These are phyloP conservation scores for Sporothrix pseudoabietina DNA, from an alignment of 2,329 filamentous ascomycete species.

Conservation along the genomic window DNA sequence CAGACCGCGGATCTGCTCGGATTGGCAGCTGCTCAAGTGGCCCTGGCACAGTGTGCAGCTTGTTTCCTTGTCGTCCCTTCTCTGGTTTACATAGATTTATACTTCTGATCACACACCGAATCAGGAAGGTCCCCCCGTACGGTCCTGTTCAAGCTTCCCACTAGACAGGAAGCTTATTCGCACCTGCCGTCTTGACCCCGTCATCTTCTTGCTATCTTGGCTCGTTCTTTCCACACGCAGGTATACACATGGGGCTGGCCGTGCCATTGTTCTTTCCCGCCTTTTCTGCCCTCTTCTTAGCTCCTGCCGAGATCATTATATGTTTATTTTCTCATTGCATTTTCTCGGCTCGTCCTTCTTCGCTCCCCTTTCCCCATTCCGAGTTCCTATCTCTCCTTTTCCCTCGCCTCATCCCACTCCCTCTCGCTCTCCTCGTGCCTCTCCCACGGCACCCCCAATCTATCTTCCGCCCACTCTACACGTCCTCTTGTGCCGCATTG, in stretches of 20 bases:
- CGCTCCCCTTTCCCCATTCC: background rate
- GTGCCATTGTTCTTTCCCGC: constrained; percentile 10
- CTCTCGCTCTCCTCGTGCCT: background rate
- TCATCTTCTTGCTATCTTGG: background rate
- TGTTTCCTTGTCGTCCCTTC: background rate
- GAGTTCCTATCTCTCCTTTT: background rate
- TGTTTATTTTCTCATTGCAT: background rate
- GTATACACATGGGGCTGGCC: background rate
- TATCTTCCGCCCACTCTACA: background rate
- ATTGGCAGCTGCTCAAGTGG: background rate
- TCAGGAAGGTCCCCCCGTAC: constrained; percentile 16
- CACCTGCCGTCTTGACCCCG: background rate
- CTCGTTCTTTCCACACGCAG: background rate
- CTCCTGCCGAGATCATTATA: background rate
- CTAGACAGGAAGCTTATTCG: background rate
- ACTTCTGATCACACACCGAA: background rate
- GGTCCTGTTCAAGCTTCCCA: background rate
- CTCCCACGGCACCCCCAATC: background rate
- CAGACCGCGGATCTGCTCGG: background rate
- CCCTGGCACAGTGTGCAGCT: background rate
- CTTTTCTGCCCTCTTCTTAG: background rate
- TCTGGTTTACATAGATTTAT: no score
- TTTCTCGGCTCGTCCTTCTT: constrained; percentile 6
- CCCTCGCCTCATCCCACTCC: background rate
- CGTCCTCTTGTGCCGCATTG: background rate